Evolutionary conservation across 208 protist genomes (phyloP).

Genomic region (Leishmania aethiopica): DNA sequence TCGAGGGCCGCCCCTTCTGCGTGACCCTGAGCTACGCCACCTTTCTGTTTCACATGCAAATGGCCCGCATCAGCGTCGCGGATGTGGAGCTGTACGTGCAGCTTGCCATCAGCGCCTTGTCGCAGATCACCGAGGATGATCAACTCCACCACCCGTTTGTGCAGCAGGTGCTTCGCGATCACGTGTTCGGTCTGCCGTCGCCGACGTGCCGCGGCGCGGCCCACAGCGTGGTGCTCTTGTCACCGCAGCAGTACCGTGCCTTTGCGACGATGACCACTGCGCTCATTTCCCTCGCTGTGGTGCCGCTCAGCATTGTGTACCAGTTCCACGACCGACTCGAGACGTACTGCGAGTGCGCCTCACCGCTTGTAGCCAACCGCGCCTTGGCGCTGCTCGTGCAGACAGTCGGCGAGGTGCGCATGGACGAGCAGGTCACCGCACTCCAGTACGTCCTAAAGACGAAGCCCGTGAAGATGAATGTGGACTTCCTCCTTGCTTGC

Average conservation of each 20-base stretch:
- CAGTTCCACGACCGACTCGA: conserved; percentile 87
- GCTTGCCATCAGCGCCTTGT: conserved; percentile 69
- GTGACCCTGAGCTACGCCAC: conserved; percentile 88
- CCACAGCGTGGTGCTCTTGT: conserved; percentile 83
- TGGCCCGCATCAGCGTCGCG: conserved; percentile 78
- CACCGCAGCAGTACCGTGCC: conserved; percentile 81
- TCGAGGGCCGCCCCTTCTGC: conserved; percentile 86
- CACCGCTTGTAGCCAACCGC: conserved; percentile 84
- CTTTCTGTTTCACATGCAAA: conserved; percentile 92
- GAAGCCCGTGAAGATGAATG: conserved; percentile 77
- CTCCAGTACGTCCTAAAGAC: conserved; percentile 83
- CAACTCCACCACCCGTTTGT: conserved; percentile 83
- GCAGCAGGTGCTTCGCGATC: conserved; percentile 79
- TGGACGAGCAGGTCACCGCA: conserved; percentile 81
- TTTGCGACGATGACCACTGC: conserved; percentile 70
- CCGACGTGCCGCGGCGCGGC: conserved; percentile 68
- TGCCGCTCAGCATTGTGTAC: conserved; percentile 75
- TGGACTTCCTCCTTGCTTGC: conserved; percentile 89
- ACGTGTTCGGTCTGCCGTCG: conserved; percentile 87
- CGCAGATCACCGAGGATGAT: conserved; percentile 65
- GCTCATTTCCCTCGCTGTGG: conserved; percentile 57
- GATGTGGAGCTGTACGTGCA: conserved; percentile 89
- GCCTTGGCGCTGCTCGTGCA: conserved; percentile 80
- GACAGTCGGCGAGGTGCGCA: conserved; percentile 62
- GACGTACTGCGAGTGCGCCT: conserved; percentile 61